These are phyloP conservation scores for Apiotrichum siamense DNA, from an alignment of 1,284 basidiomycete genomes.

Conservation along the genomic window DNA sequence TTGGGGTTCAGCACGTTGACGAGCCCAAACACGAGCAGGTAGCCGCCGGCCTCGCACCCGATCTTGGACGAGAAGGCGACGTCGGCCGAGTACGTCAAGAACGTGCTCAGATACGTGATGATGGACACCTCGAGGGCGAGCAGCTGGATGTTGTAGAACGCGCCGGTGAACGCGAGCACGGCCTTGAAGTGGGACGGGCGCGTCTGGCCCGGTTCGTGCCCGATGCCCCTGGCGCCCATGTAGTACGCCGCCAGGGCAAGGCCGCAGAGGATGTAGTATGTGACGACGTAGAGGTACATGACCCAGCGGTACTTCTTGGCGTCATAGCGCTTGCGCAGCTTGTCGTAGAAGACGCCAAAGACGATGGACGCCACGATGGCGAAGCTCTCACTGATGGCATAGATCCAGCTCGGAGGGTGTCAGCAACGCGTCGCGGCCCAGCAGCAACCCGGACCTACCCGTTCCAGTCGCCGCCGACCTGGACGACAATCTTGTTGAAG, in stretches of 20 bases:
- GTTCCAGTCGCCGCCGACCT: conserved; percentile 18
- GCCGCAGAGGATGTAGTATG: conserved; percentile 11
- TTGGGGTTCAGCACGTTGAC: conserved; percentile 16
- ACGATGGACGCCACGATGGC: conserved; percentile 13
- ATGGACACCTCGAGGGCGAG: conserved; percentile 15
- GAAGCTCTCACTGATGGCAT: conserved; percentile 13
- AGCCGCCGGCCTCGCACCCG: conserved; percentile 14
- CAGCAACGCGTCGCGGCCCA: too few relatives aligned
- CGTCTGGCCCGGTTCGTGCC: conserved; percentile 4
- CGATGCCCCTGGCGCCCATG: conserved; percentile 9
- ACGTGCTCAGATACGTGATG: conserved; percentile 15
- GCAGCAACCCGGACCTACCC: too few relatives aligned
- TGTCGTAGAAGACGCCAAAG: conserved; percentile 18
- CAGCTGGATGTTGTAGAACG: conserved; percentile 19
- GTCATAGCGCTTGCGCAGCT: conserved; percentile 10
- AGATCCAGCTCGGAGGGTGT: too few relatives aligned
- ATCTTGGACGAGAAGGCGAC: conserved; percentile 17
- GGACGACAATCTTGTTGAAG: conserved; percentile 15
- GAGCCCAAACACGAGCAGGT: conserved; percentile 17
- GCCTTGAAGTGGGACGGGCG: conserved; percentile 8
- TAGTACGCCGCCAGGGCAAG: conserved; percentile 12
- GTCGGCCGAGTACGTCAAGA: conserved; percentile 16
- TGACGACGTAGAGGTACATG: conserved; percentile 15
- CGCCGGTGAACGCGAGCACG: conserved; percentile 9
- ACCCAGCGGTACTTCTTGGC: conserved; percentile 14